These are phyloP conservation scores for Mycena polygramma DNA, from an alignment of 768 basidiomycete species.

Conservation along the genomic window DNA sequence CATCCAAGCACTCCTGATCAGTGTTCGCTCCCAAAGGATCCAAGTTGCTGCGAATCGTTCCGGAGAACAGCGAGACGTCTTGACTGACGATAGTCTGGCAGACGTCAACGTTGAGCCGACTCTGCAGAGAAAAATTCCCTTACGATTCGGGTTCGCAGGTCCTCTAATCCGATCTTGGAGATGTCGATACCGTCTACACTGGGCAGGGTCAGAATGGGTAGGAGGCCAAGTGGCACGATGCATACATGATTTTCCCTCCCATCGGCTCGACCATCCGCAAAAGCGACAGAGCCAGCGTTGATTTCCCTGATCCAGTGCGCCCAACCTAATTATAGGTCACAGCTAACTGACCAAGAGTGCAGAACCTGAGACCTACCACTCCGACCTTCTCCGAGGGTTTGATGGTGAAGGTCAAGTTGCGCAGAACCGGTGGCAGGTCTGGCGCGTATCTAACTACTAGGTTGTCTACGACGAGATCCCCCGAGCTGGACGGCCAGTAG, in stretches of 20 bases:
- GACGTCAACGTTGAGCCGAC: neutral
- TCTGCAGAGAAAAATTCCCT: constrained; percentile 34
- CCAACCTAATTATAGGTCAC: no score
- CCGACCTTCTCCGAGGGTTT: constrained; percentile 77
- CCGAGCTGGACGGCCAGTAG: constrained; percentile 76
- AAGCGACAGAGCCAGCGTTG: constrained; percentile 68
- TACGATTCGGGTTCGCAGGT: constrained; percentile 73
- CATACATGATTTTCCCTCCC: constrained; percentile 70
- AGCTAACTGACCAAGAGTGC: no score
- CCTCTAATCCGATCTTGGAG: constrained; percentile 74
- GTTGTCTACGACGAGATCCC: constrained; percentile 69
- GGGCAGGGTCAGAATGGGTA: neutral
- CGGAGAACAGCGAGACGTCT: constrained; percentile 81
- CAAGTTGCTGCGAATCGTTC: constrained; percentile 79
- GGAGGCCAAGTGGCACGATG: constrained; percentile 10
- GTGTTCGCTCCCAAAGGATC: constrained; percentile 75
- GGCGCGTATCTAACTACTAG: constrained; percentile 74
- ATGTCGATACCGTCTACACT: constrained; percentile 81
- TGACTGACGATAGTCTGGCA: constrained; percentile 78
- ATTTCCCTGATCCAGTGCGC: constrained; percentile 78
- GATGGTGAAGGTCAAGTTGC: constrained; percentile 69
- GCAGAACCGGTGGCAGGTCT: constrained; percentile 71
- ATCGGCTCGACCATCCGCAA: constrained; percentile 74
- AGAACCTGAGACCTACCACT: constrained; percentile 57
- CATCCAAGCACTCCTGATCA: constrained; percentile 72